phyloP scores from a whole-genome alignment of 768 basidiomycete genomes.

The Kwoniella sp. region DNA sequence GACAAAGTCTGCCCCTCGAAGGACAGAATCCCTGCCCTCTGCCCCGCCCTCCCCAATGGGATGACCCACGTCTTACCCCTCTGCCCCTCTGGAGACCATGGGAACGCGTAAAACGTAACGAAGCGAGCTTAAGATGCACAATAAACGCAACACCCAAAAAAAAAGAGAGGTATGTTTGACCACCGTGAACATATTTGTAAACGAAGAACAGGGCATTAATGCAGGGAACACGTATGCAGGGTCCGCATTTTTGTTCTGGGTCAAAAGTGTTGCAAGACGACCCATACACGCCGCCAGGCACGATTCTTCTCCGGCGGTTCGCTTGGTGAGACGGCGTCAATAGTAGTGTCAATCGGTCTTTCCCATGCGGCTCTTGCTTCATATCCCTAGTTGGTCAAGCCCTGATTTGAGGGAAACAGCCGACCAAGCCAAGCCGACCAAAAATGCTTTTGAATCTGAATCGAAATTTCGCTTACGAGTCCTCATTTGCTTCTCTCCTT shows the following conservation, averaged over 20 bases:
- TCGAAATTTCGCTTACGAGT: not conserved
- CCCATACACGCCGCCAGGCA: not conserved
- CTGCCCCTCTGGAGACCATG: not conserved
- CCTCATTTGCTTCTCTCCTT: not conserved
- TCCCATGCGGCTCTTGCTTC: not conserved
- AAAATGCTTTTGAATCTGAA: not conserved
- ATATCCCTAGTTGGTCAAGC: not conserved
- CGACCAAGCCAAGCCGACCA: not conserved
- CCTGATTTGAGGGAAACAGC: constrained; percentile 1
- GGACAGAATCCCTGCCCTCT: too few species aligned
- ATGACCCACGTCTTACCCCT: not conserved
- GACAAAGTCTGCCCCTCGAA: too few species aligned
- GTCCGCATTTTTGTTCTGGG: not conserved
- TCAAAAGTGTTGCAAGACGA: not conserved
- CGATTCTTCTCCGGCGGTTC: not conserved
- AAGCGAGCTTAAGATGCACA: too few species aligned
- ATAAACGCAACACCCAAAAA: too few species aligned
- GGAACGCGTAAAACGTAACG: too few species aligned
- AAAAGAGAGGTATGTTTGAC: too few species aligned
- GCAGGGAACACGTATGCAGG: not conserved
- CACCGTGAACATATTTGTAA: too few species aligned
- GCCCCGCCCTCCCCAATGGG: not conserved
- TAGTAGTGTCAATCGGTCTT: not conserved
- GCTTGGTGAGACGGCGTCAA: too few species aligned
- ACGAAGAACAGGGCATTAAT: not conserved